Percentiles rank a stretch among this genome's conserved stretches.
Conservation (phyloP, 345 rosid species). For the Angophora floribunda region DNA sequence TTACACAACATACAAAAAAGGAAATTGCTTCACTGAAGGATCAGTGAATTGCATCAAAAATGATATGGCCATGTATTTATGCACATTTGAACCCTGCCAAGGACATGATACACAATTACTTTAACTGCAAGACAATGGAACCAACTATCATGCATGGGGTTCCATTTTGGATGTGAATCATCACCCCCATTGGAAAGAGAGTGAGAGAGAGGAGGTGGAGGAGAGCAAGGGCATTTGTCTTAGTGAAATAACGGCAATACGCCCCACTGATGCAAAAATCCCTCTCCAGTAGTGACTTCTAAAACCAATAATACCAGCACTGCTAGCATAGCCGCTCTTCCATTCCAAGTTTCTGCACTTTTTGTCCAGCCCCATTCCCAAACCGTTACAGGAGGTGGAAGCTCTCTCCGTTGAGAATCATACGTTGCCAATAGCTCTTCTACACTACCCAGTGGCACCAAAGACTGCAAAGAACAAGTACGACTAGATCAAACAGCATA, state of each 20-base stretch:
- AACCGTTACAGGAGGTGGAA: conserved; percentile 81
- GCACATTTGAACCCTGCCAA: neutral
- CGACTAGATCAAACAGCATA: neutral
- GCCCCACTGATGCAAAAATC: conserved; percentile 94
- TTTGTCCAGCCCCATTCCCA: conserved; percentile 99
- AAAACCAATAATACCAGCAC: conserved; percentile 74
- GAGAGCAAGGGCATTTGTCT: neutral
- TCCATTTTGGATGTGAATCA: neutral
- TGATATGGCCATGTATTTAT: neutral
- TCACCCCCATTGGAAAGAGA: neutral
- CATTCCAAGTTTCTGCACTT: conserved; percentile 99
- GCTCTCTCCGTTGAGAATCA: conserved; percentile 85
- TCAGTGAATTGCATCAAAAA: neutral
- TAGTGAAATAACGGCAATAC: conserved; percentile 50
- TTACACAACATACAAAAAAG: neutral
- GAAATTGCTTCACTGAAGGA: neutral
- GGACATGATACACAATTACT: neutral
- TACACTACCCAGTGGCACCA: conserved; percentile 92
- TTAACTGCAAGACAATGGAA: neutral
- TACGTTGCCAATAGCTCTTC: conserved; percentile 83
- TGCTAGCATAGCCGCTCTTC: conserved; percentile 97
- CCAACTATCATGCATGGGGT: neutral
- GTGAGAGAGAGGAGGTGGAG: neutral
- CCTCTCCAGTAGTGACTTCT: conserved; percentile 90
- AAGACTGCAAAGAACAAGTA: conserved; percentile 45